These are phyloP conservation scores for Leishmania tropica DNA, from an alignment of 208 protist genomes.

Conservation along the genomic window DNA sequence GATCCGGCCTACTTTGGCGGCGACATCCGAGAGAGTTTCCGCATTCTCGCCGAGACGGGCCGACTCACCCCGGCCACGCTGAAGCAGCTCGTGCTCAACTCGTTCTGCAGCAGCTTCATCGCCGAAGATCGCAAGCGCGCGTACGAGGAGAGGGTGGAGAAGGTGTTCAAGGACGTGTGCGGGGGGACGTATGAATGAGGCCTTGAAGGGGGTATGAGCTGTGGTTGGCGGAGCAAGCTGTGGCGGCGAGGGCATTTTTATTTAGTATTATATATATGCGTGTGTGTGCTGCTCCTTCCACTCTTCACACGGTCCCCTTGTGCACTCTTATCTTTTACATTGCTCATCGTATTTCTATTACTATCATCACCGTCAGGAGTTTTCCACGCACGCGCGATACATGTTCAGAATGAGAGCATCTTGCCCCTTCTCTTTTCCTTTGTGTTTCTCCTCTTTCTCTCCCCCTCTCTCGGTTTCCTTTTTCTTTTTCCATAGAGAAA, in stretches of 20 bases:
- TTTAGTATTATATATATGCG: too few relatives aligned
- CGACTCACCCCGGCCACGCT: constrained; percentile 34
- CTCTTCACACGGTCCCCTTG: not conserved
- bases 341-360: not conserved
- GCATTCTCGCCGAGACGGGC: constrained; percentile 35
- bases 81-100: constrained; percentile 43
- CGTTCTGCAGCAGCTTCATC: constrained; percentile 40
- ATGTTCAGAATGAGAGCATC: not conserved
- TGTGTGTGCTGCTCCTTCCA: not conserved
- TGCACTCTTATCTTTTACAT: not conserved
- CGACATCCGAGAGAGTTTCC: constrained; percentile 48
- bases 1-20: constrained; percentile 66
- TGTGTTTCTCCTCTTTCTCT: not conserved
- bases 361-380: not conserved
- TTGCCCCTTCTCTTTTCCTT: not conserved
- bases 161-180: constrained; percentile 27
- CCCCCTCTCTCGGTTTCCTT: not conserved
- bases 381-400: not conserved
- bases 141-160: constrained; percentile 33
- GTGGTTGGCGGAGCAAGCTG: not conserved
- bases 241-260: not conserved
- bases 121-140: constrained; percentile 32
- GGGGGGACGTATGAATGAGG: constrained; percentile 5
- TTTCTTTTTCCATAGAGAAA: too few relatives aligned
- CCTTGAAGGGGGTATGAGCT: not conserved